Evolutionary conservation across 257 asterid genomes (phyloP).

Genomic region (Perilla frutescens): DNA sequence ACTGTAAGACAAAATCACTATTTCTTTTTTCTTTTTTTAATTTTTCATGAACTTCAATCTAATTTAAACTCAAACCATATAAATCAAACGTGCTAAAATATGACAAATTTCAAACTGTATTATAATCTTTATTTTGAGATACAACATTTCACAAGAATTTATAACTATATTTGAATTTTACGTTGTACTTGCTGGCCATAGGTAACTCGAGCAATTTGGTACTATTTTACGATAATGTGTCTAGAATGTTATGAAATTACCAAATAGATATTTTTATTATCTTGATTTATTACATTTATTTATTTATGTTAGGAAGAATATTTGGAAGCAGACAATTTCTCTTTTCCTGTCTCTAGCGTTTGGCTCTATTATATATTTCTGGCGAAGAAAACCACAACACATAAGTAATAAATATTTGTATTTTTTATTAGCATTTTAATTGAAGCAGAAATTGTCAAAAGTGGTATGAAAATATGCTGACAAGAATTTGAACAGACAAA

Average conservation of each 20-base stretch:
- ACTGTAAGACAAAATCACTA: neutral
- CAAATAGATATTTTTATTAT: slow-evolving; percentile 14
- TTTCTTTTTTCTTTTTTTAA: neutral
- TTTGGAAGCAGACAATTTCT: slow-evolving; percentile 2
- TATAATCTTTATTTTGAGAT: too few relatives aligned
- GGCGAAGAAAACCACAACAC: slow-evolving; percentile 27
- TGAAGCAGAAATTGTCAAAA: neutral
- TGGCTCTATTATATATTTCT: slow-evolving; percentile 16
- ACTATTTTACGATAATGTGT: too few relatives aligned
- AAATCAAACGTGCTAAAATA: too few relatives aligned
- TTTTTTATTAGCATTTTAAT: neutral
- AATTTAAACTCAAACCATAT: neutral
- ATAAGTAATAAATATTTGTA: neutral
- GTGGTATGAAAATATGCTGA: slow-evolving; percentile 7
- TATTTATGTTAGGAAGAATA: slow-evolving; percentile 9
- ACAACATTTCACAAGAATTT: too few relatives aligned
- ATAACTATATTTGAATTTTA: too few relatives aligned
- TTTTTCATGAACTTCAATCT: neutral
- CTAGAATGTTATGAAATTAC: neutral
- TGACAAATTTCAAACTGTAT: too few relatives aligned
- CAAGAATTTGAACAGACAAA: slow-evolving; percentile 25
- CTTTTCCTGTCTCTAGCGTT: slow-evolving; percentile 16
- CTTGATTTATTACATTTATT: neutral
- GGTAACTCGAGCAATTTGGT: too few relatives aligned
- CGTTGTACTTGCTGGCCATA: too few relatives aligned